Conservation (phyloP, 1,139 yeast genomes). For the Torulaspora globosa region DNA sequence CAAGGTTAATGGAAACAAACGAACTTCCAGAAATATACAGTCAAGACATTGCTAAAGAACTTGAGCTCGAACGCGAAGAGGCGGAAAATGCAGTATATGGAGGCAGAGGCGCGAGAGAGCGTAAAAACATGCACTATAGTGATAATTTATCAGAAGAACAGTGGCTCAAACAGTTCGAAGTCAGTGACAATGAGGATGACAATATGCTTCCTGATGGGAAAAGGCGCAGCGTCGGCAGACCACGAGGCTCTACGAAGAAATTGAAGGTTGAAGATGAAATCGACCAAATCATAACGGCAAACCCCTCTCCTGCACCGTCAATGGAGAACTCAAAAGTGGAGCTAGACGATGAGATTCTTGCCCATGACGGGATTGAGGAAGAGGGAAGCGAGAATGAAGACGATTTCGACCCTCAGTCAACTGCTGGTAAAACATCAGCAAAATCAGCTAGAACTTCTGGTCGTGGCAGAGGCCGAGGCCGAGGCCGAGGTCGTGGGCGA, state of each 20-base stretch:
- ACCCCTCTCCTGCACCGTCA: constrained; percentile 12
- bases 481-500: constrained; percentile 31
- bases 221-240: constrained; percentile 22
- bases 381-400: constrained; percentile 4
- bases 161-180: constrained; percentile 63
- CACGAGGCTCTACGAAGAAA: constrained; percentile 24
- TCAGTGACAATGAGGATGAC: constrained; percentile 36
- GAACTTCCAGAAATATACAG: constrained; percentile 69
- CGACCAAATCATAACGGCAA: constrained; percentile 10
- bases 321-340: constrained; percentile 6
- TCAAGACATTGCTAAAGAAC: constrained; percentile 55
- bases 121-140: constrained; percentile 55
- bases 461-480: constrained; percentile 27
- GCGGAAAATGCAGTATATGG: constrained; percentile 40
- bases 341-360: constrained; percentile 6
- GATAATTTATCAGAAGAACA: constrained; percentile 74
- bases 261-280: constrained; percentile 17
- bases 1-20: constrained; percentile 54
- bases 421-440: constrained; percentile 28
- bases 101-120: constrained; percentile 64
- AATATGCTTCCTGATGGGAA: constrained; percentile 18
- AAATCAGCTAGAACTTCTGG: constrained; percentile 29
- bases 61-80: constrained; percentile 44
- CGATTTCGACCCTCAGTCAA: not conserved
- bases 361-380: constrained; percentile 4